Conservation (phyloP, 345 rosid genomes). For the Anastatica hierochuntica region DNA sequence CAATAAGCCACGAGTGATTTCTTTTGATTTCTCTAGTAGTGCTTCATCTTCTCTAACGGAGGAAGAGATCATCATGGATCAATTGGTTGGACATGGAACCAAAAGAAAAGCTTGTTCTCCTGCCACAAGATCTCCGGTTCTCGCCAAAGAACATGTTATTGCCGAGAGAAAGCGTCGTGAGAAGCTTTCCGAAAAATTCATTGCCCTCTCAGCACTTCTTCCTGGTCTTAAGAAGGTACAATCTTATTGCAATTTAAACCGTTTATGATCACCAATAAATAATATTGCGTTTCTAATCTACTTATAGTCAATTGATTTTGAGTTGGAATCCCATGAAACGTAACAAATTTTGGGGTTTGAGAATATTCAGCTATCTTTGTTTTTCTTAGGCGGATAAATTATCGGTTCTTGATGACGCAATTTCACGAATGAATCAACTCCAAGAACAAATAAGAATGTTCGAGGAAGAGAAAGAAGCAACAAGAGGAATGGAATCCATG, state of each 20-base stretch:
- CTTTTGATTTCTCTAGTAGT: slow-evolving; percentile 16
- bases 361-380: not conserved
- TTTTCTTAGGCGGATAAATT: slow-evolving; percentile 53
- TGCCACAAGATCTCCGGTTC: slow-evolving; percentile 30
- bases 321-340: too few species aligned
- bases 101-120: slow-evolving; percentile 14
- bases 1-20: slow-evolving; percentile 12
- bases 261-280: too few species aligned
- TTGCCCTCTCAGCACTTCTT: slow-evolving; percentile 61
- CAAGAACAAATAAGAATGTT: slow-evolving; percentile 54
- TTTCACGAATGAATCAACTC: slow-evolving; percentile 48
- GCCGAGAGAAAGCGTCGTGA: slow-evolving; percentile 84
- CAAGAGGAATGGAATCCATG: slow-evolving; percentile 40
- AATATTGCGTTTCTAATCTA: too few species aligned
- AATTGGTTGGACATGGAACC: slow-evolving; percentile 7
- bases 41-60: not conserved
- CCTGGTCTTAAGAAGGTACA: slow-evolving; percentile 63
- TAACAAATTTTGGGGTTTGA: not conserved
- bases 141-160: slow-evolving; percentile 66
- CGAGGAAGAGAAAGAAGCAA: slow-evolving; percentile 47
- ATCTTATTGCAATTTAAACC: too few species aligned
- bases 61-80: slow-evolving; percentile 5
- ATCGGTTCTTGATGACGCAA: slow-evolving; percentile 58
- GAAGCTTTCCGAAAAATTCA: slow-evolving; percentile 55
- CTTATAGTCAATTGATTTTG: too few species aligned